These are phyloP conservation scores for Cutaneotrichosporon arboriforme DNA, from an alignment of 1,284 basidiomycete genomes.

Conservation along the genomic window DNA sequence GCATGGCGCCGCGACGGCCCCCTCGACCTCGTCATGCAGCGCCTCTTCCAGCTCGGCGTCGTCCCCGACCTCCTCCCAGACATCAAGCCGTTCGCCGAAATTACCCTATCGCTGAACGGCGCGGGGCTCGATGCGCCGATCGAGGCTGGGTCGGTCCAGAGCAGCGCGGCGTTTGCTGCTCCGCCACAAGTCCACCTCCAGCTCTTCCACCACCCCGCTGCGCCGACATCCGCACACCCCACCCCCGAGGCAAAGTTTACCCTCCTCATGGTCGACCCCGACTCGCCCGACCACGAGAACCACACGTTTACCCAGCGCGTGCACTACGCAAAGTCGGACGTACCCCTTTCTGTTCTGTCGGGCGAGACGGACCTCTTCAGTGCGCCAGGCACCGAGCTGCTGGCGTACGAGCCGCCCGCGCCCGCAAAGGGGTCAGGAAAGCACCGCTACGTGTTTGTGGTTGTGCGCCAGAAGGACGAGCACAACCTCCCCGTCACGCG, in stretches of 20 bases:
- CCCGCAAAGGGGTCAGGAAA: conserved; percentile 33
- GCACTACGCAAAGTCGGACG: conserved; percentile 85
- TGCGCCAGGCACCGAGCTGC: conserved; percentile 25
- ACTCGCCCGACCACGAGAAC: conserved; percentile 68
- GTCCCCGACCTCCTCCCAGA: conserved; percentile 77
- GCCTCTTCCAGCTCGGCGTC: conserved; percentile 80
- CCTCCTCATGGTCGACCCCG: conserved; percentile 79
- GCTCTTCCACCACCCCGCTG: conserved; percentile 50
- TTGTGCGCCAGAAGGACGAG: conserved; percentile 27
- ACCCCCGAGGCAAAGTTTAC: conserved; percentile 70
- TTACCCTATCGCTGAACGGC: conserved; percentile 36
- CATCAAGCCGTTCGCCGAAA: conserved; percentile 57
- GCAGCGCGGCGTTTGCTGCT: conserved; percentile 53
- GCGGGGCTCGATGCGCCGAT: conserved; percentile 51
- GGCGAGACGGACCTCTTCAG: conserved; percentile 46
- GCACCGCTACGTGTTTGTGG: conserved; percentile 37
- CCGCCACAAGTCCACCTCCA: conserved; percentile 22
- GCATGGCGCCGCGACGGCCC: conserved; percentile 77
- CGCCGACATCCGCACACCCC: conserved; percentile 55
- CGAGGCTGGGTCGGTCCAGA: conserved; percentile 64
- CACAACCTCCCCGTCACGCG: conserved; percentile 12
- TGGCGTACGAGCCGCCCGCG: conserved; percentile 39
- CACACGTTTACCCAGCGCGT: conserved; percentile 66
- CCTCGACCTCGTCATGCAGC: conserved; percentile 85
- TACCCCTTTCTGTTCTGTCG: conserved; percentile 63